These are phyloP conservation scores for Suillus lakei DNA, from an alignment of 768 basidiomycete genomes.

Conservation along the genomic window DNA sequence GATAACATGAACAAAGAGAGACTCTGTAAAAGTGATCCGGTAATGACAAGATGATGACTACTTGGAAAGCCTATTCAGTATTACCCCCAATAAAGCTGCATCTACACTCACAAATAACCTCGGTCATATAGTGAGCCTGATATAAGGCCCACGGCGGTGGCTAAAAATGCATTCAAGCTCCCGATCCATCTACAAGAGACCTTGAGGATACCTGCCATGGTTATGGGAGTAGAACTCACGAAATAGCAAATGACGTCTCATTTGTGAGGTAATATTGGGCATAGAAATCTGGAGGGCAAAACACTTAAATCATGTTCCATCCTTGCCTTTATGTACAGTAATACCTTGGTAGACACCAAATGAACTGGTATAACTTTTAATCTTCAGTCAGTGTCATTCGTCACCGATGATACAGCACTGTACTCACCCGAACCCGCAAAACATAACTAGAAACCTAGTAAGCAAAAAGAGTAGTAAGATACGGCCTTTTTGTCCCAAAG, in stretches of 20 bases:
- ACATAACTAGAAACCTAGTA: conserved; percentile 29
- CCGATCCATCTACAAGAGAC: not conserved
- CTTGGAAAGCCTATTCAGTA: not conserved
- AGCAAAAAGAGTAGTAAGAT: not conserved
- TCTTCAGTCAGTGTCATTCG: not conserved
- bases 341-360: conserved; percentile 36
- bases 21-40: not conserved
- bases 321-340: not conserved
- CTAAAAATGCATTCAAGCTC: not conserved
- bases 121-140: not conserved
- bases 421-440: conserved; percentile 32
- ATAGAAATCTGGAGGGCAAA: not conserved
- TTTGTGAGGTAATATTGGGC: not conserved
- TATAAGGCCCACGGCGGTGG: not conserved
- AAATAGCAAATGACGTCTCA: not conserved
- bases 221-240: not conserved
- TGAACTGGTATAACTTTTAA: conserved; percentile 21
- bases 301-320: not conserved
- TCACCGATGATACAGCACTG: accelerated
- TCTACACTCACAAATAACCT: not conserved
- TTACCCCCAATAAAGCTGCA: not conserved
- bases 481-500: not conserved
- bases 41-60: not conserved
- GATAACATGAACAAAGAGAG: no score
- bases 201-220: not conserved